Evolutionary conservation across 176 grass and related monocot genomes (phyloP), one percentile per base, ranked within the genome.

Genomic region (Zea mays): DNA sequence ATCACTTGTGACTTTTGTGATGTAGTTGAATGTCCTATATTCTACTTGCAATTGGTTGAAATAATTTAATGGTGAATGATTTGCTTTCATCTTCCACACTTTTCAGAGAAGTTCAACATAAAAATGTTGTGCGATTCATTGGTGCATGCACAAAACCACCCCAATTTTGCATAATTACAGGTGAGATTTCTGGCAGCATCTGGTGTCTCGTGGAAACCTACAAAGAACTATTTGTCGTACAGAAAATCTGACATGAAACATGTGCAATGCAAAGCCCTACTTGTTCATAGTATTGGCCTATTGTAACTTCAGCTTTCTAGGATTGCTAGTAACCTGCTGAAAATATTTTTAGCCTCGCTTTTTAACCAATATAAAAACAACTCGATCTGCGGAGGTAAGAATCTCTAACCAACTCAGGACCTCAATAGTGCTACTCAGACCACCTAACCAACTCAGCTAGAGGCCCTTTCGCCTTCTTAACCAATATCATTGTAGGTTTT

Each of bases 111-210:
- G 84, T 99, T 81, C 83, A 99, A 59, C 92, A 99, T 88, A 83
- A 74, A 64, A 99, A 99, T 86, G 88, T 99, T 88, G 96, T 99
- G 79, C 83, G 90, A 56, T 99, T 99, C 83, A 90, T 99, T 82
- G 96, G 96, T 72, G 96, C 92, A 5, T 99, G 92, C 78, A 99
- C 84, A 57, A 99, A 95, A 80, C 78, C 90, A 72, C 92, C 96
- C 13, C 90, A 99, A 27, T 92, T 90, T 76, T 99, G 71, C 81
- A 93, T 99, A 77, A 85, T 95, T 81, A 96, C 96, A 89, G 95
- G 91, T 98, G 65, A 78, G 82, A 42, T 77, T 81, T 76, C 81
- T 27, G 35, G 12, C 48, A 79, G 6, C 75, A 78, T 78, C 8
- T 81, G 63, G 10, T 74, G 16, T 19, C 54, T 71, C 52, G 16